Base-by-base conservation (phyloP, 2,329 filamentous ascomycete species). In the Alternaria gansuensis region DNA sequence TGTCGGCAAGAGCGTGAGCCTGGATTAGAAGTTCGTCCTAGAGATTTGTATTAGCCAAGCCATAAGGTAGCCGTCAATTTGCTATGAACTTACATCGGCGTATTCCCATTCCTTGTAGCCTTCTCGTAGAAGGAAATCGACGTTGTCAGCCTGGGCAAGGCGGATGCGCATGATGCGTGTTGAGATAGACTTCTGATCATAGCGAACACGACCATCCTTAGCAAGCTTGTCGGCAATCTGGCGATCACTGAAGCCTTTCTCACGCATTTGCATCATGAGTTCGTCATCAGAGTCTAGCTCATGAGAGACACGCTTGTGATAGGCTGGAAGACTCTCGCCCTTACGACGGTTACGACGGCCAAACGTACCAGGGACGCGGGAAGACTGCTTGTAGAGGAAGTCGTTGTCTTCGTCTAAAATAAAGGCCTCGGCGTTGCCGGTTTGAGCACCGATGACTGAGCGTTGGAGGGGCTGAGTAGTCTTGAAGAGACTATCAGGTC, bases 41-140 rank as follows among this genome's bases (percentile, higher is more conserved):
- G 17, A n/a, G 3, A 24, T 50, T 8, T 5, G 23, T 39, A 37
- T 64, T 31, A 65, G 54, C 48, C 3, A 39, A 34, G 34, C 36
- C 41, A n/a, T 4, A 36, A 33, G 13, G n/a, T n/a, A 6, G 10
- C 29, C 33, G 6, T 4, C 10, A 21, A 8, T 29, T 37, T 10
- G 6, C 6, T 9, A 13, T 8, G 21, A 40, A 67, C 75, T 65
- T 70, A 83, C 82, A 68, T 85, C 83, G 17, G 78, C 78, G 11
- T 77, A 72, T 50, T 81, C 77, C 83, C 83, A 85, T 64, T 82
- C 81, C 49, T 76, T 81, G 59, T 81, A 70, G 37, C 82, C 79
- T 49, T 81, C 78, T 44, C 81, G 76, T 0, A 85, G 73, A 24
- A 78, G 71, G 43, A 78, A 75, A 57, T 84, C 81, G n/a, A 81